These are phyloP conservation scores for Hypoxylon subgilvum DNA, from an alignment of 495 filamentous ascomycete genomes.

Conservation along the genomic window DNA sequence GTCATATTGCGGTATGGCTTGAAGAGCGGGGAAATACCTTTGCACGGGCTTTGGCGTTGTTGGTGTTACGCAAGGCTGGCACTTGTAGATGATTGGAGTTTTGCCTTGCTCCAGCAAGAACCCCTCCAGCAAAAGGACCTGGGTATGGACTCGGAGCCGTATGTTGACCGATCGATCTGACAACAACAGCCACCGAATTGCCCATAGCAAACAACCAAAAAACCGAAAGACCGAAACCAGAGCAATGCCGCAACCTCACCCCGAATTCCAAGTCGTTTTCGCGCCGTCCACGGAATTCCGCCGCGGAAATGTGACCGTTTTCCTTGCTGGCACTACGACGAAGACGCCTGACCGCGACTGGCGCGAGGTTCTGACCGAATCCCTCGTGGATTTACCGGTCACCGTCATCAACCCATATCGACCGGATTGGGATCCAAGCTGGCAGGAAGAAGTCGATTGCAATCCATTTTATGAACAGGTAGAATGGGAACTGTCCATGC, in stretches of 20 bases:
- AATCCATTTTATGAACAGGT: slow-evolving; percentile 59
- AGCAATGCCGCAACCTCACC: slow-evolving; percentile 18
- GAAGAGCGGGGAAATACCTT: no score
- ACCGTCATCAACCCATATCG: slow-evolving; percentile 66
- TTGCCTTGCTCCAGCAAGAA: no score
- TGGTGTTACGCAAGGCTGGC: no score
- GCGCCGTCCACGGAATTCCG: slow-evolving; percentile 42
- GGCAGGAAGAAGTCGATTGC: slow-evolving; percentile 53
- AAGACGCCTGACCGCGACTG: slow-evolving; percentile 43
- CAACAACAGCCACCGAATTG: no score
- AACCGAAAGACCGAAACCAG: no score
- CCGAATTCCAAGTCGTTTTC: slow-evolving; percentile 39
- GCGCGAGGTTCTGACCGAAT: slow-evolving; percentile 45
- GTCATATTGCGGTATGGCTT: no score
- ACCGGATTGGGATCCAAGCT: slow-evolving; percentile 59
- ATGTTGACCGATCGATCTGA: no score
- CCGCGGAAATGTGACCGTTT: slow-evolving; percentile 42
- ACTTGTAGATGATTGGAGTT: no score
- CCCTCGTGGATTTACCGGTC: slow-evolving; percentile 52
- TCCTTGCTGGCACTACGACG: slow-evolving; percentile 53
- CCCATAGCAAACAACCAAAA: no score
- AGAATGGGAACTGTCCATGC: slow-evolving; percentile 64
- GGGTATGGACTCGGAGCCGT: no score
- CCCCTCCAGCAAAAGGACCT: no score
- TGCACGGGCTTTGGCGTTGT: no score